Evolutionary conservation across 371 early-diverging fungal species (phyloP).

Genomic region (Capillidium heterosporum): DNA sequence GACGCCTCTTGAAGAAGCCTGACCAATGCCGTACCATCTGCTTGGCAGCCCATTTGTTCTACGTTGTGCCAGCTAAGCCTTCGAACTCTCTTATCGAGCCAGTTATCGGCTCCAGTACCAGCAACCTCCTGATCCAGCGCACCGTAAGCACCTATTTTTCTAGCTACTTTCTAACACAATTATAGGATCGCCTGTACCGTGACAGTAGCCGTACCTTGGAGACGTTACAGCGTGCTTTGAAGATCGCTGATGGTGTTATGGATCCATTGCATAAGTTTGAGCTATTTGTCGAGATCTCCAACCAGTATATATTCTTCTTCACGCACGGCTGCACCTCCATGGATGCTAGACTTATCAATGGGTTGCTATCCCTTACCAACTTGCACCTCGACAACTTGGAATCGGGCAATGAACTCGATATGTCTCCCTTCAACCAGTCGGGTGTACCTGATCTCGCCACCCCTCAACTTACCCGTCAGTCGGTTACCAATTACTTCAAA

Average conservation of each 20-base stretch:
- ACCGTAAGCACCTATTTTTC: slow-evolving; percentile 3
- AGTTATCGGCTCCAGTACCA: not conserved
- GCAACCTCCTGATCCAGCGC: slow-evolving; percentile 8
- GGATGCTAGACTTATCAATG: slow-evolving; percentile 4
- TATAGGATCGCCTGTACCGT: slow-evolving; percentile 21
- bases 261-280: slow-evolving; percentile 64
- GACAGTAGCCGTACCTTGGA: slow-evolving; percentile 67
- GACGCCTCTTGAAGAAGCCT: slow-evolving; percentile 71
- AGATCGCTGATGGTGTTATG: slow-evolving; percentile 78
- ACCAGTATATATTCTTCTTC: slow-evolving; percentile 72
- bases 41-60: slow-evolving; percentile 69
- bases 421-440: not conserved
- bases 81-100: not conserved
- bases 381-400: not conserved
- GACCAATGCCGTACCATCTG: slow-evolving; percentile 79
- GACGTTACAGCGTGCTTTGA: slow-evolving; percentile 72
- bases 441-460: slow-evolving; percentile 1
- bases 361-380: not conserved
- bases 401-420: not conserved
- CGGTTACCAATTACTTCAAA: not conserved
- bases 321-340: slow-evolving; percentile 15
- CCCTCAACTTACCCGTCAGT: not conserved
- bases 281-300: slow-evolving; percentile 79
- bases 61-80: slow-evolving; percentile 27
- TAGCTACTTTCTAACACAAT: not conserved